These are phyloP conservation scores for Ophiostoma ips DNA, from an alignment of 2,329 filamentous ascomycete species.

Conservation along the genomic window DNA sequence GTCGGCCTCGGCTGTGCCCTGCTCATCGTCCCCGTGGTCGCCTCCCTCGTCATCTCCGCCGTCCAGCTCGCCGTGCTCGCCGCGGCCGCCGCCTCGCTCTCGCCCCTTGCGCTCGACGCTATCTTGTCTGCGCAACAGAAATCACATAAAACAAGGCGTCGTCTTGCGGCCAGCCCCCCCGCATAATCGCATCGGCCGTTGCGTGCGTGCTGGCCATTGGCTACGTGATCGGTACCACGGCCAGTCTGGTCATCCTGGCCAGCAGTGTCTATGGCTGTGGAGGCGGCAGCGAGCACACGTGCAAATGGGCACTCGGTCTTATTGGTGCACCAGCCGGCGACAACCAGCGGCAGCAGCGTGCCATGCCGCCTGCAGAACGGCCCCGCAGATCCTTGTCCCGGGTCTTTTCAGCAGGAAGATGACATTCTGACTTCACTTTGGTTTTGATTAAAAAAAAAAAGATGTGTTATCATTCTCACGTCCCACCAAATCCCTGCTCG, in stretches of 20 bases:
- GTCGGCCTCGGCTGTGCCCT: background rate
- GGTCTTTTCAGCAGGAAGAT: too few relatives aligned
- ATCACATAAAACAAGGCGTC: background rate
- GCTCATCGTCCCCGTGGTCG: background rate
- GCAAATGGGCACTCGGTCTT: background rate
- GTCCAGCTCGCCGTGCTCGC: constrained; percentile 1
- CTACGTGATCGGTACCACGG: constrained; percentile 1
- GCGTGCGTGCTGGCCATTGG: constrained; percentile 2
- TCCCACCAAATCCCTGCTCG: too few relatives aligned
- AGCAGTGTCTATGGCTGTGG: constrained; percentile 3
- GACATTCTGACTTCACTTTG: too few relatives aligned
- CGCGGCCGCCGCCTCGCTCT: background rate
- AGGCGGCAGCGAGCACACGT: background rate
- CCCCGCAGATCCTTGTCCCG: too few relatives aligned
- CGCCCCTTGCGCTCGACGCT: background rate
- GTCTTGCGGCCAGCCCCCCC: too few relatives aligned
- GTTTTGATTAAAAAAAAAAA: too few relatives aligned
- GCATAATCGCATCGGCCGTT: background rate
- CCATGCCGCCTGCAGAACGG: background rate
- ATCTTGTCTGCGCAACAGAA: background rate
- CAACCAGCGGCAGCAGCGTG: background rate
- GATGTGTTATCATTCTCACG: too few relatives aligned
- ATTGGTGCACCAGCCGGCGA: background rate
- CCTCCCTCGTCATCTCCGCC: constrained; percentile 1
- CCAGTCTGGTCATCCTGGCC: constrained; percentile 3